Evolutionary conservation across 306 rosid species (phyloP).

Genomic region (Dalbergia cultrata): DNA sequence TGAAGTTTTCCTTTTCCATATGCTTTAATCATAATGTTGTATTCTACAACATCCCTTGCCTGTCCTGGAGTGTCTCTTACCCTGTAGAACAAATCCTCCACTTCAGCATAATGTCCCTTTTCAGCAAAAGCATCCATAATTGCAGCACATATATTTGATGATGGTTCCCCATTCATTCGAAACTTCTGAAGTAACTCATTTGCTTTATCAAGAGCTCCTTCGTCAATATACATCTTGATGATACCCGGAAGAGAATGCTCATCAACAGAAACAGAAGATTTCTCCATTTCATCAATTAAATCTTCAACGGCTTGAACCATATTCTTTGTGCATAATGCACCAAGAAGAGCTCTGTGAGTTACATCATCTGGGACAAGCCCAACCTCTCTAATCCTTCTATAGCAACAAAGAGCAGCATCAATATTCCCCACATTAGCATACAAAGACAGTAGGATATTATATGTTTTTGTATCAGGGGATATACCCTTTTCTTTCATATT

Average conservation of each 20-base stretch:
- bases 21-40: constrained; percentile 89
- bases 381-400: constrained; percentile 71
- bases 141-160: constrained; percentile 68
- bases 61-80: constrained; percentile 57
- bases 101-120: constrained; percentile 81
- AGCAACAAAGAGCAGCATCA: constrained; percentile 68
- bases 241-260: constrained; percentile 78
- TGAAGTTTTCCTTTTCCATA: constrained; percentile 79
- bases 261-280: constrained; percentile 53
- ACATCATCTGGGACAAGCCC: constrained; percentile 81
- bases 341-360: constrained; percentile 78
- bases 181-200: constrained; percentile 61
- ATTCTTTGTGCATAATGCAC: constrained; percentile 64
- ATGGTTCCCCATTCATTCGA: constrained; percentile 49
- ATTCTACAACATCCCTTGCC: constrained; percentile 71
- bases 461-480: constrained; percentile 83
- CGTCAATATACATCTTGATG: constrained; percentile 74
- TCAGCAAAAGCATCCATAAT: constrained; percentile 86
- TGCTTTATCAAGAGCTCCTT: constrained; percentile 69
- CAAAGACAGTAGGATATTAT: constrained; percentile 77
- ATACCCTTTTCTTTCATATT: constrained; percentile 88
- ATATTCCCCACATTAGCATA: constrained; percentile 76
- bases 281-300: constrained; percentile 79
- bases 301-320: constrained; percentile 75
- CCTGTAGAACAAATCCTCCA: constrained; percentile 71